Conservation (phyloP, 2,329 filamentous ascomycete species). For the Coniochaeta hoffmannii region DNA sequence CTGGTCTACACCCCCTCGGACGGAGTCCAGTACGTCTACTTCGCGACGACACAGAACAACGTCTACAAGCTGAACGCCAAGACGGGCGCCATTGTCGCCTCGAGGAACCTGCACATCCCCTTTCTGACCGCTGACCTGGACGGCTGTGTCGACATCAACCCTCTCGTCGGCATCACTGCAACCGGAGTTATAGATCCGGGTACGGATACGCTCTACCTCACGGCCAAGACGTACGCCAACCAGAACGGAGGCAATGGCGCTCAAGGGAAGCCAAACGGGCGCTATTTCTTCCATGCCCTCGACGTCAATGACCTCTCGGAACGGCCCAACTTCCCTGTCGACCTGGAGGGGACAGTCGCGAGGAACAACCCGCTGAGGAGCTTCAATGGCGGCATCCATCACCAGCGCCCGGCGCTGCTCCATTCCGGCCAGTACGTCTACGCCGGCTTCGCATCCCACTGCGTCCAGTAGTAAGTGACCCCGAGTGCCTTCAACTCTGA, state of each 20-base stretch:
- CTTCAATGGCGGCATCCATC: conserved; percentile 39
- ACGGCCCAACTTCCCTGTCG: conserved; percentile 31
- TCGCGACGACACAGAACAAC: conserved; percentile 44
- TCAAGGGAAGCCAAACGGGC: conserved; percentile 31
- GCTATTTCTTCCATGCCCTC: conserved; percentile 37
- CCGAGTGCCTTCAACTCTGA: neutral
- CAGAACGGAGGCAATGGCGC: conserved; percentile 22
- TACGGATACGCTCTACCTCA: conserved; percentile 41
- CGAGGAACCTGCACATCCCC: conserved; percentile 34
- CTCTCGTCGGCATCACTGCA: conserved; percentile 37
- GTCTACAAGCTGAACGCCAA: conserved; percentile 40
- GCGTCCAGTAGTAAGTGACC: conserved; percentile 29
- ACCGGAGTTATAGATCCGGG: conserved; percentile 43
- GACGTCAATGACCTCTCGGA: conserved; percentile 35
- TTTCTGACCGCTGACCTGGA: conserved; percentile 37
- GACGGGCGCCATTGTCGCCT: conserved; percentile 32
- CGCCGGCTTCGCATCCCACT: conserved; percentile 42
- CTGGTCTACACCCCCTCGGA: conserved; percentile 37
- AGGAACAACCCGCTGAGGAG: conserved; percentile 36
- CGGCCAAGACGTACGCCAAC: conserved; percentile 38
- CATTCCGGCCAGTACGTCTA: conserved; percentile 39
- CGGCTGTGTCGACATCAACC: conserved; percentile 39
- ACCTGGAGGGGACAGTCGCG: conserved; percentile 33
- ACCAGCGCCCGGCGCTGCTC: conserved; percentile 37
- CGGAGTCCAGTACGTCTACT: conserved; percentile 36